Percentiles rank a stretch among this genome's conserved stretches.
Evolutionary conservation across 1,139 yeast species (phyloP).

Genomic region (Magnusiomyces sp.): DNA sequence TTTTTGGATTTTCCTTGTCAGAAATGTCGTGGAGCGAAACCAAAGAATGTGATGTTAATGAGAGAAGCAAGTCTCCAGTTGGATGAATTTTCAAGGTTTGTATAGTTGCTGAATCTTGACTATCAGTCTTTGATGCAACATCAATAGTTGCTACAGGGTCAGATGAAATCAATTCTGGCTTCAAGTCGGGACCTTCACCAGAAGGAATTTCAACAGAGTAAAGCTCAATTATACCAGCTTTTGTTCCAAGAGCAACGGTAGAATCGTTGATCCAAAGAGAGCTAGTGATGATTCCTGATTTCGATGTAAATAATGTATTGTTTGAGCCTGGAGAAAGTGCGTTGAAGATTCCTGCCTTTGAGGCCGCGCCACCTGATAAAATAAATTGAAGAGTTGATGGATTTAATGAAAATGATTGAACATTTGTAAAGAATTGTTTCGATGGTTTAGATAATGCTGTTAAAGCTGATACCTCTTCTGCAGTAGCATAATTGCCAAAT

Average conservation of each 20-base stretch:
- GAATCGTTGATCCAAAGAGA: slow-evolving; percentile 19
- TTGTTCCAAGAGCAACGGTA: slow-evolving; percentile 17
- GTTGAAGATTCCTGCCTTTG: slow-evolving; percentile 21
- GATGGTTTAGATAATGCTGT: slow-evolving; percentile 14
- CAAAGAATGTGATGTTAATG: neutral
- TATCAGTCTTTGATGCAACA: neutral
- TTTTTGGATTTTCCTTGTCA: neutral
- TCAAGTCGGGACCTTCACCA: neutral
- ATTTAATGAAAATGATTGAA: slow-evolving; percentile 15
- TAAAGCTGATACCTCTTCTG: slow-evolving; percentile 13
- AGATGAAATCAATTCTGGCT: neutral
- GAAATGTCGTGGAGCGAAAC: slow-evolving; percentile 1
- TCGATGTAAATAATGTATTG: neutral
- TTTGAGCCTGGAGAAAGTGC: slow-evolving; percentile 9
- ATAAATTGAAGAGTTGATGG: slow-evolving; percentile 11
- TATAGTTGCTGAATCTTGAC: slow-evolving; percentile 16
- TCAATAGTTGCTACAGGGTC: neutral
- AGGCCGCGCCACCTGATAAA: slow-evolving; percentile 26
- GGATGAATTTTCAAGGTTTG: slow-evolving; percentile 6
- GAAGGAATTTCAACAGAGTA: neutral
- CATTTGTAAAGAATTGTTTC: slow-evolving; percentile 23
- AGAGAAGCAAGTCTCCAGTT: neutral
- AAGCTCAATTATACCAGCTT: slow-evolving; percentile 17
- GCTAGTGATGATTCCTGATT: slow-evolving; percentile 20
- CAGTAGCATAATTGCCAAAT: slow-evolving; percentile 16